Base-by-base conservation (phyloP, 495 filamentous ascomycete species). In the Talaromyces wortmannii region DNA sequence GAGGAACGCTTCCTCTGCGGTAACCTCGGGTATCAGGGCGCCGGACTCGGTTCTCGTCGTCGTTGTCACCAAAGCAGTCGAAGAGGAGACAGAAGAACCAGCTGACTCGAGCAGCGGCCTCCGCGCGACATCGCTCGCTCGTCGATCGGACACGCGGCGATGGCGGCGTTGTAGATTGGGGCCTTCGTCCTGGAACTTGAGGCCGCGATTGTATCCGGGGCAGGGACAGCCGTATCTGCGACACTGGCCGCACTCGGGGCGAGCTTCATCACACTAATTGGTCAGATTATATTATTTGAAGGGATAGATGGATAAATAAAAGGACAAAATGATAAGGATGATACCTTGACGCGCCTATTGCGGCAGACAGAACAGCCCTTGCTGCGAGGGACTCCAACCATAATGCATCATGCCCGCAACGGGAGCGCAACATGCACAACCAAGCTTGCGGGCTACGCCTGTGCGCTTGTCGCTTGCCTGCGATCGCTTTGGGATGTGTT, bases 301-400 rank as follows among this genome's bases (percentile, higher is more conserved):
- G 36, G 15, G 10, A 32, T 45, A 29, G 7, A 13, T 30, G 23
- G 23, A 23, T 23, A 23, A 23, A 23, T 30, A 42, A 6, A 17
- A 18, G 23, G 23, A 13, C 31, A 46, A 16, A 59, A 31, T 29
- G 31, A 42, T 32, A 46, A 15, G 29, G 59, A 53, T 61, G 60
- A 45, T 11, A 69, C 66, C 59, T 65, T 66, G 45, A 68, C 44
- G 16, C 63, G 56, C 10, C 61, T 60, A 5, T 65, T 48, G 45
- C 62, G 63, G 47, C 68, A 71, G 50, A 59, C 56, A 50, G 61
- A 62, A 64, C 69, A 78, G 57, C 72, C 71, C 51, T 60, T 66
- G 57, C 67, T 70, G 42, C 69, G 69, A n/a, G 73, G 67, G 54
- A 67, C 71, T 59, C 67, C 65, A 52, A 71, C 69, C 74, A 75